phyloP scores from a whole-genome alignment of 495 filamentous ascomycete genomes.

The Chaetomium cochliodes region DNA sequence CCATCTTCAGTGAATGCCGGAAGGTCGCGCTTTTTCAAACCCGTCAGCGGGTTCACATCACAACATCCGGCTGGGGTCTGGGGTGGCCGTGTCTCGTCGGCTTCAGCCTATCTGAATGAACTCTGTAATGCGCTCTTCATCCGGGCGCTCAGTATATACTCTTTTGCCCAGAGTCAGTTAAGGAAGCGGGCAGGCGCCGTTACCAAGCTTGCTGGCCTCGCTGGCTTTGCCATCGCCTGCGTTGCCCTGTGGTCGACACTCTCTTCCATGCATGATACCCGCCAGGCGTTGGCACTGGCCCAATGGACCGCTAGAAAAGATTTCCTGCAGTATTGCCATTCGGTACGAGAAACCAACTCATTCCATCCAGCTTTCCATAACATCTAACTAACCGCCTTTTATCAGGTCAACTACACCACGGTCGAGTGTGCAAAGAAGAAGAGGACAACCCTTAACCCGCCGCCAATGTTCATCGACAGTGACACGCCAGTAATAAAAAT shows the following conservation, averaged over 20 bases:
- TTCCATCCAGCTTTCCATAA: neutral
- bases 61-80: neutral
- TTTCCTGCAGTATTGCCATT: neutral
- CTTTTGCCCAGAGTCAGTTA: neutral
- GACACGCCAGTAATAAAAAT: neutral
- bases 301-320: neutral
- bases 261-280: neutral
- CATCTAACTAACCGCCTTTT: neutral
- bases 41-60: neutral
- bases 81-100: neutral
- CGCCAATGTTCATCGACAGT: neutral
- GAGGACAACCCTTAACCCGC: neutral
- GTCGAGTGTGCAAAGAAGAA: neutral
- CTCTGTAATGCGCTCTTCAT: neutral
- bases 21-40: neutral
- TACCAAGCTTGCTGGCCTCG: neutral
- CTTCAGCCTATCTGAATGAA: neutral
- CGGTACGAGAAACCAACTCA: neutral
- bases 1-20: neutral
- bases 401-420: neutral
- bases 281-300: neutral
- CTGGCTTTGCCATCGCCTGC: neutral
- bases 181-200: neutral
- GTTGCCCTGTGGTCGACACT: constrained; percentile 6
- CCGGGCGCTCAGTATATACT: neutral